Conservation (phyloP, 441 rosid species). For the Adansonia grandidieri region DNA sequence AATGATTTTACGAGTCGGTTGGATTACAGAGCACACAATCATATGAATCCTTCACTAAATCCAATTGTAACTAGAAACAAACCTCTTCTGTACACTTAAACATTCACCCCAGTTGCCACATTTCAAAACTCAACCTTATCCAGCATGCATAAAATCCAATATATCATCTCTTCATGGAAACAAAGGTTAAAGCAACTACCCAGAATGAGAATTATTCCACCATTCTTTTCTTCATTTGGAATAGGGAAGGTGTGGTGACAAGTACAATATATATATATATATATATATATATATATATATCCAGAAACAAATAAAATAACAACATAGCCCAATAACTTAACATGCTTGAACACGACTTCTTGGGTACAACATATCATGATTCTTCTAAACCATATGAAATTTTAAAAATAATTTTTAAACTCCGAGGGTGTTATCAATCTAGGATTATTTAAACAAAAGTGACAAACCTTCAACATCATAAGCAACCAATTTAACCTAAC, state of each 20-base stretch:
- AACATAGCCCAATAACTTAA: background rate
- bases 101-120: slow-evolving; percentile 33
- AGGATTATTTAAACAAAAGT: background rate
- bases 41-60: slow-evolving; percentile 19
- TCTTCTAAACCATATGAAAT: background rate
- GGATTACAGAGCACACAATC: slow-evolving; percentile 14
- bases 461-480: background rate
- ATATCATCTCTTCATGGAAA: slow-evolving; percentile 7
- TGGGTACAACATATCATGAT: background rate
- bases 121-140: slow-evolving; percentile 27
- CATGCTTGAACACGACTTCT: slow-evolving; percentile 14
- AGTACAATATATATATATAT: background rate
- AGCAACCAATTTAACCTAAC: background rate
- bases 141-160: slow-evolving; percentile 32
- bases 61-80: slow-evolving; percentile 25
- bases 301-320: slow-evolving; percentile 5
- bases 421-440: background rate
- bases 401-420: background rate
- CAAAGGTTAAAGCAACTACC: slow-evolving; percentile 6
- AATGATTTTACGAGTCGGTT: slow-evolving; percentile 24
- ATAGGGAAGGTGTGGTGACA: background rate
- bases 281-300: too few relatives aligned
- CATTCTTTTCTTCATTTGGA: slow-evolving; percentile 5
- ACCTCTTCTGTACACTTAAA: slow-evolving; percentile 46
- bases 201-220: background rate